A percentile compares a stretch with the other conserved stretches of the same genome.
phyloP scores from a whole-genome alignment of 2,329 filamentous ascomycete species.

The Alternaria postmessia region DNA sequence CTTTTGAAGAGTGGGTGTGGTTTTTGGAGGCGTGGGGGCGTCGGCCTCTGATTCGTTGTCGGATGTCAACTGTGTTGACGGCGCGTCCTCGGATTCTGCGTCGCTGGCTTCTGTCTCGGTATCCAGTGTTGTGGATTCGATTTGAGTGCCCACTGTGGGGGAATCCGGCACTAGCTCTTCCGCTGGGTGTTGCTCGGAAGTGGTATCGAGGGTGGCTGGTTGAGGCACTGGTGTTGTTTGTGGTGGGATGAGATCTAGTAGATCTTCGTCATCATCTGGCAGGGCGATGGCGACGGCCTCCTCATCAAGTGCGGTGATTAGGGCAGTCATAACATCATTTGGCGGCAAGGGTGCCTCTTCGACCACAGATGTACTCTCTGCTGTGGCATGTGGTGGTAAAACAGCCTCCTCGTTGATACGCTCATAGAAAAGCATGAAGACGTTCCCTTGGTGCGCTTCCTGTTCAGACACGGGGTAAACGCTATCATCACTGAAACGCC shows the following conservation, averaged over 20 bases:
- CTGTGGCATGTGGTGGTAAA: not conserved
- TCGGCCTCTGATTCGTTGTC: slow-evolving; percentile 23
- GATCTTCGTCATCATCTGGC: slow-evolving; percentile 30
- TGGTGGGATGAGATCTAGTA: slow-evolving; percentile 13
- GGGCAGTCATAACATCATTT: not conserved
- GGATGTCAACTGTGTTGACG: slow-evolving; percentile 34
- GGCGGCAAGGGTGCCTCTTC: slow-evolving; percentile 34
- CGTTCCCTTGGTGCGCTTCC: slow-evolving; percentile 77
- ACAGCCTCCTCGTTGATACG: slow-evolving; percentile 57
- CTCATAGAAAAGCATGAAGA: slow-evolving; percentile 98
- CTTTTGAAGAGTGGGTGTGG: slow-evolving; percentile 5
- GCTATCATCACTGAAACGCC: slow-evolving; percentile 87
- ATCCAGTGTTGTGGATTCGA: not conserved
- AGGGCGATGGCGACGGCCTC: slow-evolving; percentile 27
- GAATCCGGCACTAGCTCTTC: not conserved
- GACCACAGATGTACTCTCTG: slow-evolving; percentile 1
- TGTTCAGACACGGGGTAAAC: slow-evolving; percentile 78
- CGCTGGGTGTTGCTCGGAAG: not conserved
- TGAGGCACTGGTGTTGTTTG: slow-evolving; percentile 2
- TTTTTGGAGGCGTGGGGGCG: slow-evolving; percentile 1
- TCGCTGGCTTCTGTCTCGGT: slow-evolving; percentile 30
- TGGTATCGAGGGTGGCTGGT: not conserved
- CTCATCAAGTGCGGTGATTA: slow-evolving; percentile 5
- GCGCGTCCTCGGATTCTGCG: slow-evolving; percentile 32
- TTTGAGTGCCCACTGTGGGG: not conserved